Evolutionary conservation across 2,329 filamentous ascomycete species (phyloP).

Genomic region (Emericellopsis atlantica): DNA sequence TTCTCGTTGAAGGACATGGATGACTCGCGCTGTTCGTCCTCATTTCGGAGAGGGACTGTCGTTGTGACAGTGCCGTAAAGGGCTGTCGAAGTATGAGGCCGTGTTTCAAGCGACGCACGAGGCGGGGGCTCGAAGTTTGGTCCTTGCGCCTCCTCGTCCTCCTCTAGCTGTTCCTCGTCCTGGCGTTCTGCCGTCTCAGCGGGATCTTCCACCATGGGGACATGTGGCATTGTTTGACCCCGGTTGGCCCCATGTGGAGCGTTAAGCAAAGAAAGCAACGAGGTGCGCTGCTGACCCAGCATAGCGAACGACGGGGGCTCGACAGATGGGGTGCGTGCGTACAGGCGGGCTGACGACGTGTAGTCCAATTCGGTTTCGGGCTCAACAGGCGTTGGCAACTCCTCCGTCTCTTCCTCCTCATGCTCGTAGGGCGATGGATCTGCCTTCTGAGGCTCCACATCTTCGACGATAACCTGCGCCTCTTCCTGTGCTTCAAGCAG

Average conservation of each 20-base stretch:
- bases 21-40: slow-evolving; percentile 21
- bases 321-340: slow-evolving; percentile 47
- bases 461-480: slow-evolving; percentile 5
- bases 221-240: slow-evolving; percentile 6
- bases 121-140: not conserved
- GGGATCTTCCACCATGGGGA: slow-evolving; percentile 17
- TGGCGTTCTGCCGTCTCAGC: slow-evolving; percentile 28
- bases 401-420: slow-evolving; percentile 3
- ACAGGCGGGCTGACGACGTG: slow-evolving; percentile 19
- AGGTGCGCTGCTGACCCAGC: slow-evolving; percentile 38
- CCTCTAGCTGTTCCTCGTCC: slow-evolving; percentile 3
- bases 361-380: slow-evolving; percentile 7
- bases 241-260: slow-evolving; percentile 27
- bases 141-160: slow-evolving; percentile 2
- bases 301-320: slow-evolving; percentile 49
- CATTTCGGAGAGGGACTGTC: slow-evolving; percentile 36
- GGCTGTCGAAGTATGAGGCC: slow-evolving; percentile 32
- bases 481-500: slow-evolving; percentile 22
- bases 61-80: slow-evolving; percentile 38
- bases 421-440: slow-evolving; percentile 4
- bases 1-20: slow-evolving; percentile 30
- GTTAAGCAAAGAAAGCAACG: slow-evolving; percentile 48
- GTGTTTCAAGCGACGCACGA: slow-evolving; percentile 13
- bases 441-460: not conserved
- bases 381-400: not conserved